Evolutionary conservation across 495 filamentous ascomycete species (phyloP), one percentile per base, ranked within the genome.

Genomic region (Arthonia radiata): DNA sequence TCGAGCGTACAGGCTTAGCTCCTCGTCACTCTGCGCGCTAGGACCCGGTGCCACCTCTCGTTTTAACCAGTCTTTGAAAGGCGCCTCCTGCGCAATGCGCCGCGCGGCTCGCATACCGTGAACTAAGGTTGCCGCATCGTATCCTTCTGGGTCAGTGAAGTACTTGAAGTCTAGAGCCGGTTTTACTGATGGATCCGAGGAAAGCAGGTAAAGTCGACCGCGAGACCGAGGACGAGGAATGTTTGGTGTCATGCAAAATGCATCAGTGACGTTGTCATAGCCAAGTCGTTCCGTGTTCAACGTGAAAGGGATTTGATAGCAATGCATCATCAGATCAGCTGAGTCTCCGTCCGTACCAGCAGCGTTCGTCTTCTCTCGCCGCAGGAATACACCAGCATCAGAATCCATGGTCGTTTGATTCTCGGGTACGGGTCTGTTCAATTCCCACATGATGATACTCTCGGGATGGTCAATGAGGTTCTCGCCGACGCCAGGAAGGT

Each of bases 241-340:
- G 48, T 86, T 86, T 34, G 77, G 77, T 26, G 76, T 82, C 75
- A 86, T 81, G 60, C 76, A 82, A 50, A 86, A 86, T 29, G 76
- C 76, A 40, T 81, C 64, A 17, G 68, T 52, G 16, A 72, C 71
- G 11, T 51, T 54, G 38, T 74, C 61, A 37, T 82, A 81, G 24
- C 76, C 76, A 4, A 83, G 53, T n/a, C 76, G 34, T 1, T 41
- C 19, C 10, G 51, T 54, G 36, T 54, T 54, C 36, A 46, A 36
- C 29, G 64, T 70, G 48, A 80, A 80, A 17, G 74, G 76, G 30
- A 80, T 80, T 46, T 86, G 77, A 48, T 82, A 82, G 56, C 75
- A 82, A 49, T 86, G 77, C 74, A 81, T 79, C 76, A 82, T 82
- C 30, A 86, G 47, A 39, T 86, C 75, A 30, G 69, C 68, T 19